These are phyloP conservation scores for Phytophthora fragariae DNA, from an alignment of 352 stramenopile genomes.

Conservation along the genomic window DNA sequence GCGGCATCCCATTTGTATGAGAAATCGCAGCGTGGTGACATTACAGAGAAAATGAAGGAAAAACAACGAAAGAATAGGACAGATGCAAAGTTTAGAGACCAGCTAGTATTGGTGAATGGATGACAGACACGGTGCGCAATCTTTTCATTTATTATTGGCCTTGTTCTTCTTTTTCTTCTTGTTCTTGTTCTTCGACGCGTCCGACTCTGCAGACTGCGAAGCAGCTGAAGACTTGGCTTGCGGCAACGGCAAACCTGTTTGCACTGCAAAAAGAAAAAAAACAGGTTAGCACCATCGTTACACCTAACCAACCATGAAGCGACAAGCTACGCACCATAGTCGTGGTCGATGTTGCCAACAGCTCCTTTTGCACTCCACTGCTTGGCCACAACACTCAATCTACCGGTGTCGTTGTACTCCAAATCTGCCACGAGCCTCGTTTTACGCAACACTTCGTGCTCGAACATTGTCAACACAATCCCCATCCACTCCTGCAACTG, in stretches of 20 bases:
- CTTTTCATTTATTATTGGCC: slow-evolving; percentile 28
- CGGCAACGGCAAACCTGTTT: slow-evolving; percentile 50
- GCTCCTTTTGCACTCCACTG: slow-evolving; percentile 53
- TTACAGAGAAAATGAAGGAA: slow-evolving; percentile 2
- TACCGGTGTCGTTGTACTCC: slow-evolving; percentile 58
- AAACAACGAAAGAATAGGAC: slow-evolving; percentile 1
- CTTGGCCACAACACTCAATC: slow-evolving; percentile 45
- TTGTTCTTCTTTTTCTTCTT: slow-evolving; percentile 65
- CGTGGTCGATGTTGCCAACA: slow-evolving; percentile 53
- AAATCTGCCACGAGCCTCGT: slow-evolving; percentile 54
- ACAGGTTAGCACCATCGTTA: background rate
- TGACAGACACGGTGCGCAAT: background rate
- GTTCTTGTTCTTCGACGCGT: slow-evolving; percentile 42
- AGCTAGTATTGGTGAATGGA: background rate
- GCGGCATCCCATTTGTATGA: slow-evolving; percentile 94
- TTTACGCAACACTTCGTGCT: slow-evolving; percentile 72
- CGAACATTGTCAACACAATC: slow-evolving; percentile 71
- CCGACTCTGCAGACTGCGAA: slow-evolving; percentile 1
- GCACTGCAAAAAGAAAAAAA: slow-evolving; percentile 32
- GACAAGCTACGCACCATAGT: slow-evolving; percentile 49
- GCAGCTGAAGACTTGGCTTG: slow-evolving; percentile 25
- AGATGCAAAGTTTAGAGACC: slow-evolving; percentile 21
- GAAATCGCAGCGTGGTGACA: slow-evolving; percentile 7
- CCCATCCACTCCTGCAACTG: slow-evolving; percentile 80
- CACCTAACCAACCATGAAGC: background rate